Evolutionary conservation across 2,329 filamentous ascomycete genomes (phyloP).

Genomic region (Alternaria novae-zelandiae): DNA sequence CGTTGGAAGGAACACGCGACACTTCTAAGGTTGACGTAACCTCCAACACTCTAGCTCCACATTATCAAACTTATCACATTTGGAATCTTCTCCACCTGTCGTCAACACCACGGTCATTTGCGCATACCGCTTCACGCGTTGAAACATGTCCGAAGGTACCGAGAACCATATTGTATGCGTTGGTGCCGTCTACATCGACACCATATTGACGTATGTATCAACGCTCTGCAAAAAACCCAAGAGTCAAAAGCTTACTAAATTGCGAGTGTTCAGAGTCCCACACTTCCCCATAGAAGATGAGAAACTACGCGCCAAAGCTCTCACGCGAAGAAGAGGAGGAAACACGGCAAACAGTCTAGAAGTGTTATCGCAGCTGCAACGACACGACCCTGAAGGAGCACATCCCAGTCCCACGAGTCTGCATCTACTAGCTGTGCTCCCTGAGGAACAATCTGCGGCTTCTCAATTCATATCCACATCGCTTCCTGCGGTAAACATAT

Average conservation of each 20-base stretch:
- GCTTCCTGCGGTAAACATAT: constrained; percentile 59
- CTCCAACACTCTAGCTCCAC: constrained; percentile 6
- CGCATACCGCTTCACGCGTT: background rate
- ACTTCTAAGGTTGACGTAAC: background rate
- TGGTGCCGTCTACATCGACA: constrained; percentile 74
- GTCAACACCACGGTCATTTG: background rate
- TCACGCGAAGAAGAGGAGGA: constrained; percentile 69
- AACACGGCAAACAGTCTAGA: constrained; percentile 76
- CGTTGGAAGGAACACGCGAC: background rate
- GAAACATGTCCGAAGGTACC: background rate
- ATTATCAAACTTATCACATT: background rate
- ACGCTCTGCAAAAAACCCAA: background rate
- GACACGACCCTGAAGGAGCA: background rate
- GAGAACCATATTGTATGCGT: constrained; percentile 64
- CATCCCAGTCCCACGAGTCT: constrained; percentile 22
- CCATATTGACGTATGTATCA: constrained; percentile 52
- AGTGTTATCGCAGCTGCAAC: constrained; percentile 66
- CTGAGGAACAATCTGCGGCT: constrained; percentile 59
- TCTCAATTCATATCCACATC: constrained; percentile 61
- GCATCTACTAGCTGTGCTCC: constrained; percentile 58
- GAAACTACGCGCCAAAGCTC: constrained; percentile 69
- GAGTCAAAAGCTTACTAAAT: background rate
- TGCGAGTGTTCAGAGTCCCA: constrained; percentile 59
- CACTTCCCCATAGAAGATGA: constrained; percentile 73
- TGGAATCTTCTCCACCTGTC: background rate